Evolutionary conservation across 148 eudicot genomes (phyloP).

Genomic region (Cornus suecica): DNA sequence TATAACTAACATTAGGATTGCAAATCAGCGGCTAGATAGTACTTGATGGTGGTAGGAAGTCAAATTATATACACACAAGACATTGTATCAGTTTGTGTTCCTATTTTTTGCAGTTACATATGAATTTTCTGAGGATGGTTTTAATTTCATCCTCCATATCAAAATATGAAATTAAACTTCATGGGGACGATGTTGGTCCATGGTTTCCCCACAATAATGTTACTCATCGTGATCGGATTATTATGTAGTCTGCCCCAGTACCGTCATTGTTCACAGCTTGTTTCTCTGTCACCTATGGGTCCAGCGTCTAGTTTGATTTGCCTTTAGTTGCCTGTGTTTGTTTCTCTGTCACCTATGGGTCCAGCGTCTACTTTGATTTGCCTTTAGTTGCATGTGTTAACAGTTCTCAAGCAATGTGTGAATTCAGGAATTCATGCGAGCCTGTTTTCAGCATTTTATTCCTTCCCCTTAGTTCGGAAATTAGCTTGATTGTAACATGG

Average conservation of each 20-base stretch:
- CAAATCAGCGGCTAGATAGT: background rate
- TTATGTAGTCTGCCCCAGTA: background rate
- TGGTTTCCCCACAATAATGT: background rate
- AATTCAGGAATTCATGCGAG: too few species aligned
- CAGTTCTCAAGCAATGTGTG: too few species aligned
- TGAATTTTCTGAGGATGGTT: conserved; percentile 5
- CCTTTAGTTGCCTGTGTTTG: too few species aligned
- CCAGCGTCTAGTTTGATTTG: too few species aligned
- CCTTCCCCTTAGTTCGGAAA: too few species aligned
- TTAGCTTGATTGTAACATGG: too few species aligned
- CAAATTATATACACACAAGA: background rate
- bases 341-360: too few species aligned
- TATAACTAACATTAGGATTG: background rate
- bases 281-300: too few species aligned
- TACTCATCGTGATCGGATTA: background rate
- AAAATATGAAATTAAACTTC: background rate
- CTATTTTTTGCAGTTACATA: background rate
- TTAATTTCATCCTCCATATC: conserved; percentile 12
- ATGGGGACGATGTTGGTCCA: background rate
- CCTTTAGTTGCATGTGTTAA: too few species aligned
- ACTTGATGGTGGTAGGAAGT: background rate
- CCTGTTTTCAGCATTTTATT: too few species aligned
- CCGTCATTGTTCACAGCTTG: too few species aligned
- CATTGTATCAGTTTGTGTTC: background rate
- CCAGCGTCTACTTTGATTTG: too few species aligned